Conservation (phyloP, 2,329 filamentous ascomycete genomes). For the Raffaelea deltoideospora region DNA sequence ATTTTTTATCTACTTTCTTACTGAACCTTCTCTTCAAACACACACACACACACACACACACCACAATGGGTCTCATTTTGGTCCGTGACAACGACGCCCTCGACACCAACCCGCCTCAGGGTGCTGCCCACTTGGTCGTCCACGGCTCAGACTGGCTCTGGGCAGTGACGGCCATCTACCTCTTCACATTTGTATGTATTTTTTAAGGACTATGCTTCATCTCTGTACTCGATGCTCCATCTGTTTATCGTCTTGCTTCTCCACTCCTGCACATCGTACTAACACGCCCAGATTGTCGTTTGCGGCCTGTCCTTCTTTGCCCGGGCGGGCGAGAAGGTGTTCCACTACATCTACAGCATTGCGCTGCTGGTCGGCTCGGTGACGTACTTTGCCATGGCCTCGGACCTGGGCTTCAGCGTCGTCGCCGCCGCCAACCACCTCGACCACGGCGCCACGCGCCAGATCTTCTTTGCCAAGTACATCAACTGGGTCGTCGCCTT, state of each 20-base stretch:
- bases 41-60: neutral
- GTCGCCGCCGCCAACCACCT: conserved; percentile 18
- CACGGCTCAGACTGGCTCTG: conserved; percentile 41
- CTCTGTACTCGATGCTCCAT: no score
- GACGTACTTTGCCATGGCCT: conserved; percentile 36
- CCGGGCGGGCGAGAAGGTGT: conserved; percentile 32
- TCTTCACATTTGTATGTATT: conserved; percentile 27
- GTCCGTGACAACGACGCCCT: conserved; percentile 29
- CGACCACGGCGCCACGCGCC: conserved; percentile 18
- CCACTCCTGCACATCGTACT: conserved; percentile 2
- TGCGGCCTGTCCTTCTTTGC: conserved; percentile 25
- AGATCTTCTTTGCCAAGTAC: conserved; percentile 42
- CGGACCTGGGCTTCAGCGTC: conserved; percentile 31
- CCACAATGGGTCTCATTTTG: conserved; percentile 18
- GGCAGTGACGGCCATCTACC: conserved; percentile 34
- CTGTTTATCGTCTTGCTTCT: no score
- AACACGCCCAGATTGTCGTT: conserved; percentile 21
- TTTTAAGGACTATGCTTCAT: no score
- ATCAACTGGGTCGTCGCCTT: conserved; percentile 38
- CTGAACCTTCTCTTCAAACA: neutral
- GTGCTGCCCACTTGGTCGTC: conserved; percentile 22
- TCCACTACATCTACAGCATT: conserved; percentile 39
- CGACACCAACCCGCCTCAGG: conserved; percentile 26
- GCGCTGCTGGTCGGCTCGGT: conserved; percentile 32
- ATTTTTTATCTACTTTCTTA: neutral